Evolutionary conservation across 2,329 filamentous ascomycete species (phyloP).

Genomic region (Microcyclospora tardicrescens): DNA sequence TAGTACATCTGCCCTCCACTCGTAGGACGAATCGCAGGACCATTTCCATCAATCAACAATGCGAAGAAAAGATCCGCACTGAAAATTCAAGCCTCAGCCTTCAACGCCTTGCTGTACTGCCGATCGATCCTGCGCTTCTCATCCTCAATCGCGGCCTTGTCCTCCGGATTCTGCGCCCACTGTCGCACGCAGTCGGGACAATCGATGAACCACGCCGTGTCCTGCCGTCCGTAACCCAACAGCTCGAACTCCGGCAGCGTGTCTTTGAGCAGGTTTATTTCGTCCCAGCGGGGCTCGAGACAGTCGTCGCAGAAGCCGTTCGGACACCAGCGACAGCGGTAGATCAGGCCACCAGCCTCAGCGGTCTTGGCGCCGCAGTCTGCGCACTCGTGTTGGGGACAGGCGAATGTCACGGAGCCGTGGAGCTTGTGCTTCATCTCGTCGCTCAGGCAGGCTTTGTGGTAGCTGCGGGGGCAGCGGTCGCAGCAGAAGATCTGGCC

Average conservation of each 20-base stretch:
- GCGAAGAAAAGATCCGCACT: too few species aligned
- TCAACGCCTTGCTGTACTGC: neutral
- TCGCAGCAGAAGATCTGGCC: slow-evolving; percentile 38
- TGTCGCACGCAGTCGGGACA: slow-evolving; percentile 34
- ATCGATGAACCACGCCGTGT: slow-evolving; percentile 40
- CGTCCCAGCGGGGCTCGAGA: slow-evolving; percentile 35
- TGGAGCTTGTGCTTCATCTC: slow-evolving; percentile 30
- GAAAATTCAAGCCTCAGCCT: too few species aligned
- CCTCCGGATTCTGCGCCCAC: slow-evolving; percentile 19
- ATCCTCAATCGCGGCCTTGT: slow-evolving; percentile 4
- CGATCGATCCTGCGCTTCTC: slow-evolving; percentile 5
- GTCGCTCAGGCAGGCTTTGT: slow-evolving; percentile 36
- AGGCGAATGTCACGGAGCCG: slow-evolving; percentile 36
- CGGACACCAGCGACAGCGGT: slow-evolving; percentile 44
- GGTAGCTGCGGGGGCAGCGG: slow-evolving; percentile 43
- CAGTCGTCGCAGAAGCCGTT: slow-evolving; percentile 47
- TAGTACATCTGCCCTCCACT: too few species aligned
- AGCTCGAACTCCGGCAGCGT: slow-evolving; percentile 40
- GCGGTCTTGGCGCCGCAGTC: slow-evolving; percentile 41
- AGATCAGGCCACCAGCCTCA: slow-evolving; percentile 37
- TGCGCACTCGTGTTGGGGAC: slow-evolving; percentile 42
- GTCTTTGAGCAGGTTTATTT: slow-evolving; percentile 38
- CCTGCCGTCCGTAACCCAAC: slow-evolving; percentile 30
- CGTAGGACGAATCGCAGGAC: too few species aligned
- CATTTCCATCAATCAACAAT: too few species aligned